Conservation (phyloP, 139 green algal genomes). For the Chlorella ohadii region DNA sequence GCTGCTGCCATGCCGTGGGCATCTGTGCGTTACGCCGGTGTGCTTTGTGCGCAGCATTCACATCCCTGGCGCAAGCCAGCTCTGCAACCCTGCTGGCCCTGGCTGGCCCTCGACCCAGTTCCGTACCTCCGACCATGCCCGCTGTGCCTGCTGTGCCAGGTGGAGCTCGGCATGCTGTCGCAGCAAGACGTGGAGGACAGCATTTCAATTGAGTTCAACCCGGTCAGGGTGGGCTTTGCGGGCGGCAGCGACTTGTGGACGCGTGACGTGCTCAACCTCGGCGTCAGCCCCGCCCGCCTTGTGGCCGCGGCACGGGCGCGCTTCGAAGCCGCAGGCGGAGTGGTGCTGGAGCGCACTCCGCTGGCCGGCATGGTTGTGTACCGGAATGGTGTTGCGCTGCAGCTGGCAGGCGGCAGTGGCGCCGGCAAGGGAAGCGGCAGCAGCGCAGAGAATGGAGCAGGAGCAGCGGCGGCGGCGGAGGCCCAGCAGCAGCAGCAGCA, state of each 20-base stretch:
- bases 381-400: slow-evolving; percentile 65
- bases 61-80: too few species aligned
- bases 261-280: slow-evolving; percentile 93
- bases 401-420: slow-evolving; percentile 33
- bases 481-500: not conserved
- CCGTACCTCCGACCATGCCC: too few species aligned
- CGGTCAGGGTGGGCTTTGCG: slow-evolving; percentile 38
- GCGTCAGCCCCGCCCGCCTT: slow-evolving; percentile 75
- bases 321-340: slow-evolving; percentile 78
- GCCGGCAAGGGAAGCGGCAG: slow-evolving; percentile 6
- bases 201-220: slow-evolving; percentile 92
- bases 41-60: too few species aligned
- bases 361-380: slow-evolving; percentile 64
- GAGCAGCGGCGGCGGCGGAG: slow-evolving; percentile 14
- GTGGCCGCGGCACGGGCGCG: slow-evolving; percentile 52
- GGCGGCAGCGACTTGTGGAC: slow-evolving; percentile 74
- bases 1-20: too few species aligned
- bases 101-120: too few species aligned
- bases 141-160: slow-evolving; percentile 8
- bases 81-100: too few species aligned
- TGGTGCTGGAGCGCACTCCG: slow-evolving; percentile 73
- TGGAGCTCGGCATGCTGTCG: slow-evolving; percentile 78
- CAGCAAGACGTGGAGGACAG: slow-evolving; percentile 73
- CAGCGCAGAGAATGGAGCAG: not conserved
- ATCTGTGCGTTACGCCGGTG: too few species aligned